Conservation (phyloP, 2,329 filamentous ascomycete species). For the Anisogramma anomala region DNA sequence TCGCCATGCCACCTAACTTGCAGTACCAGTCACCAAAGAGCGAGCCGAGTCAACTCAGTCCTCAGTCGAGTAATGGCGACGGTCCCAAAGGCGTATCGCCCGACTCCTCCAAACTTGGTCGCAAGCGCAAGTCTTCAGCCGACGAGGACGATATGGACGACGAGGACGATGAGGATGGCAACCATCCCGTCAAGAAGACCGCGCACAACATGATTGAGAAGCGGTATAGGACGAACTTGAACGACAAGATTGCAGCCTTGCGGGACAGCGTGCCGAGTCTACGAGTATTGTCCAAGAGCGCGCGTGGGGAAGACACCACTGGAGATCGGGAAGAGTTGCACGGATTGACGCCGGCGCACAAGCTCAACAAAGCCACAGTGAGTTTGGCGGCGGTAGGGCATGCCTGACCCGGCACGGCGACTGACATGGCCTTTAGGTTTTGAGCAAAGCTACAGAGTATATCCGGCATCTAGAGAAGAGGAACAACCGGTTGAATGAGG, state of each 20-base stretch:
- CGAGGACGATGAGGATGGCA: constrained; percentile 46
- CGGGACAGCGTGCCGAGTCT: constrained; percentile 86
- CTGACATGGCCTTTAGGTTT: constrained; percentile 35
- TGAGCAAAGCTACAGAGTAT: constrained; percentile 93
- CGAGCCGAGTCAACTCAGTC: constrained; percentile 46
- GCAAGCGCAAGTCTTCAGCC: constrained; percentile 60
- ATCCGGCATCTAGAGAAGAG: constrained; percentile 88
- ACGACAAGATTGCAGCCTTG: constrained; percentile 90
- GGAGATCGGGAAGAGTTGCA: constrained; percentile 72
- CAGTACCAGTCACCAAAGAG: constrained; percentile 49
- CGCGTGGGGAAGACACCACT: constrained; percentile 53
- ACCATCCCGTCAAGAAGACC: constrained; percentile 65
- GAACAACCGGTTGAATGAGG: constrained; percentile 69
- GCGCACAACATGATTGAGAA: constrained; percentile 99
- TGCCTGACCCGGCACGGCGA: no score
- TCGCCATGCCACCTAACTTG: constrained; percentile 53
- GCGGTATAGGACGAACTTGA: constrained; percentile 87
- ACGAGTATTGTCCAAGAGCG: constrained; percentile 68
- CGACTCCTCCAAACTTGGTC: constrained; percentile 39
- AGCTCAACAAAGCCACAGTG: constrained; percentile 93
- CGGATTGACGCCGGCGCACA: constrained; percentile 76
- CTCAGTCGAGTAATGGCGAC: constrained; percentile 41
- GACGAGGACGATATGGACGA: constrained; percentile 49
- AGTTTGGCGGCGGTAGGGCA: constrained; percentile 9
- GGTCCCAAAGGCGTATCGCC: constrained; percentile 45